Percentiles rank a stretch among this genome's conserved stretches.
Conservation (phyloP, 441 rosid species). For the Iberis amara region DNA sequence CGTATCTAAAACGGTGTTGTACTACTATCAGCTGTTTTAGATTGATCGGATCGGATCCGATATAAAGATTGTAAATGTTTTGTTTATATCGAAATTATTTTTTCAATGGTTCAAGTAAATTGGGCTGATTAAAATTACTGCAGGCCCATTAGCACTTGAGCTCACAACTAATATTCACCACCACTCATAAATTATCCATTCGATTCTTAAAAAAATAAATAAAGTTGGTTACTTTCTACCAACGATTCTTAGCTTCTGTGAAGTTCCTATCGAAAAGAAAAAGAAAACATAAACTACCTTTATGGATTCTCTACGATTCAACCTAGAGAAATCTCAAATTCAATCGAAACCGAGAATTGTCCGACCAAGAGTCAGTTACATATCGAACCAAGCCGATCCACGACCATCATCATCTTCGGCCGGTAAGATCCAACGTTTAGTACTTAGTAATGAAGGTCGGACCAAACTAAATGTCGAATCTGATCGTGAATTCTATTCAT, state of each 20-base stretch:
- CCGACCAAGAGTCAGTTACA: conserved; percentile 28
- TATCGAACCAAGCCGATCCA: conserved; percentile 32
- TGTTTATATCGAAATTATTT: no score
- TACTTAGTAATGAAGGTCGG: conserved; percentile 59
- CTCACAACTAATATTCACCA: not conserved
- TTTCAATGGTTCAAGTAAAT: no score
- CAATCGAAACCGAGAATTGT: conserved; percentile 18
- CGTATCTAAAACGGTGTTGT: conserved; percentile 2
- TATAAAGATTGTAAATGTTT: no score
- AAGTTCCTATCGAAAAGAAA: conserved; percentile 4
- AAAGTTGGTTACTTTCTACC: conserved; percentile 2
- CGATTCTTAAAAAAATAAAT: not conserved
- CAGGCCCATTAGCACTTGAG: conserved; percentile 12
- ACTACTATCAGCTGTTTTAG: no score
- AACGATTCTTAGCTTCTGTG: not conserved
- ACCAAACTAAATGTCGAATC: conserved; percentile 51
- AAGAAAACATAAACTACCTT: not conserved
- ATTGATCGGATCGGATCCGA: not conserved
- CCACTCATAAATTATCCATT: conserved; percentile 27
- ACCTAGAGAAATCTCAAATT: conserved; percentile 30
- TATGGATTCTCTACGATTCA: conserved; percentile 32
- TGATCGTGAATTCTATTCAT: conserved; percentile 70
- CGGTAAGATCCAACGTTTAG: conserved; percentile 67
- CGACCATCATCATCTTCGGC: conserved; percentile 36
- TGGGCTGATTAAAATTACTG: no score